These are phyloP conservation scores for Petunia axillaris DNA, from an alignment of 257 asterid species.

Conservation along the genomic window DNA sequence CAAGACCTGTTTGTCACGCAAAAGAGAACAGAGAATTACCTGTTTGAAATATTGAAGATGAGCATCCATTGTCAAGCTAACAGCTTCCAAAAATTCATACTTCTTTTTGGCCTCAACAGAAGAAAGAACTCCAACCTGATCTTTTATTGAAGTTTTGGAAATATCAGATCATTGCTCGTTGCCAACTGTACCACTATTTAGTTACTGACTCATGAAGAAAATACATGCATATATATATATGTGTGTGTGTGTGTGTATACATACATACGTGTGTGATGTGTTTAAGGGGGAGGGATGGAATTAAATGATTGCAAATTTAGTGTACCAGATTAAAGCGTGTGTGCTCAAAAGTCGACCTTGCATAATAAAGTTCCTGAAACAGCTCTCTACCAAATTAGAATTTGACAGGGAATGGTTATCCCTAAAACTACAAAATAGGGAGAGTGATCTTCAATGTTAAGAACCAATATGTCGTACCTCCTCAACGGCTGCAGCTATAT, in stretches of 20 bases:
- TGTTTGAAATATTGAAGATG: conserved; percentile 86
- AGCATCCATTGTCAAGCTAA: conserved; percentile 86
- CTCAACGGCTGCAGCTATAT: conserved; percentile 72
- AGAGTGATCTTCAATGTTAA: conserved; percentile 26
- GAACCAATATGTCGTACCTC: conserved; percentile 63
- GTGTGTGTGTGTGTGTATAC: background rate
- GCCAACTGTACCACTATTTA: conserved; percentile 7
- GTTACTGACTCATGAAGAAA: conserved; percentile 3
- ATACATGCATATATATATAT: background rate
- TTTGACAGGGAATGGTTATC: conserved; percentile 64
- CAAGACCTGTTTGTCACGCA: conserved; percentile 36
- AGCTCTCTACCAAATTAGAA: conserved; percentile 86
- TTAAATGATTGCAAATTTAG: conserved; percentile 2
- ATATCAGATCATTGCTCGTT: conserved; percentile 1
- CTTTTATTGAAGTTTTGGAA: background rate
- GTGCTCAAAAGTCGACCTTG: conserved; percentile 83
- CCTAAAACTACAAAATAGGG: conserved; percentile 42
- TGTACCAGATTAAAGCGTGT: conserved; percentile 89
- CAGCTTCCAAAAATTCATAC: conserved; percentile 86
- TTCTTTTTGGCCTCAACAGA: conserved; percentile 89
- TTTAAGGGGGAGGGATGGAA: background rate
- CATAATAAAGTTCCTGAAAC: conserved; percentile 94
- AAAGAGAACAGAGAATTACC: conserved; percentile 28
- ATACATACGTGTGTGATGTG: background rate
- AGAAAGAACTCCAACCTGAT: conserved; percentile 83